Conservation (phyloP, 331 rosid genomes). For the Acacia pycnantha region DNA sequence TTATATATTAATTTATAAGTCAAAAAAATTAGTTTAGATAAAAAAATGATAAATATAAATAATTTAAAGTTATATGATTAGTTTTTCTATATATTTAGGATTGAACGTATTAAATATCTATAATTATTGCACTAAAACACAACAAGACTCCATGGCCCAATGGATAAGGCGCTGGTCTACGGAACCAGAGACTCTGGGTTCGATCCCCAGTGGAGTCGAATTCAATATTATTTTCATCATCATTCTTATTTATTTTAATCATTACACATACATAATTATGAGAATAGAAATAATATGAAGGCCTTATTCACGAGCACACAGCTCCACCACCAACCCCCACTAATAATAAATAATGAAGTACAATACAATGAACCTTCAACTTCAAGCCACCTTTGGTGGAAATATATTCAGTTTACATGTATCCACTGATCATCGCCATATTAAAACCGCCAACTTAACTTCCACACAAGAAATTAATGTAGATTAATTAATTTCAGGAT, state of each 20-base stretch:
- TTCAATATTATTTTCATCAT: no score
- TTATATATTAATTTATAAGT: no score
- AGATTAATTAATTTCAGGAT: not conserved
- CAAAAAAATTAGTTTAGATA: no score
- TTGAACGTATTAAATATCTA: no score
- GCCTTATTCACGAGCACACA: not conserved
- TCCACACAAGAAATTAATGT: not conserved
- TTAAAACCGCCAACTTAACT: not conserved
- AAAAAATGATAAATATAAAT: no score
- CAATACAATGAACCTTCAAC: not conserved
- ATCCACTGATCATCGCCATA: no score
- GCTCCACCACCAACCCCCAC: not conserved
- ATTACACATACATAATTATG: no score
- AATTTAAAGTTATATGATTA: no score
- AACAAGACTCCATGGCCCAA: slow-evolving; percentile 48
- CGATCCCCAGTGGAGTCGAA: slow-evolving; percentile 57
- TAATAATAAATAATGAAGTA: not conserved
- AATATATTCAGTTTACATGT: not conserved
- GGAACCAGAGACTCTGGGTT: slow-evolving; percentile 68
- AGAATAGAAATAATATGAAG: not conserved
- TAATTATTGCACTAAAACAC: fast-evolving
- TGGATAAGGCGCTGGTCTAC: slow-evolving; percentile 70
- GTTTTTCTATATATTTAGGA: no score
- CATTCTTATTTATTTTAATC: no score
- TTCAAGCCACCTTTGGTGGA: not conserved